Evolutionary conservation across 2,329 filamentous ascomycete species (phyloP).

Genomic region (Colletotrichum tropicicola): DNA sequence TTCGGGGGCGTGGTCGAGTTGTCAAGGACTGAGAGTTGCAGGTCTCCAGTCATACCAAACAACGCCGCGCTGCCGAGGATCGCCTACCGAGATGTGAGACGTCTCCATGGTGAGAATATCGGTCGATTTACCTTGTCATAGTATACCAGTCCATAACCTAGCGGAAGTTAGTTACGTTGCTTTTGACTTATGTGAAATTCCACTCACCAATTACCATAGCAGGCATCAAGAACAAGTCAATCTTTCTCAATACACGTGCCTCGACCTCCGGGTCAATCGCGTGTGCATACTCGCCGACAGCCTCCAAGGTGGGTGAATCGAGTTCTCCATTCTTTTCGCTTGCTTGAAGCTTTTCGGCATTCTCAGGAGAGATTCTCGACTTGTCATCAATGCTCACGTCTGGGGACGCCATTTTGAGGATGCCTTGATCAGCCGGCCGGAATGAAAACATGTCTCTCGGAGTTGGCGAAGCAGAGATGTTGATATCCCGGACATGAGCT

Average conservation of each 20-base stretch:
- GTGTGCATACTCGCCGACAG: neutral
- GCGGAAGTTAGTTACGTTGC: no score
- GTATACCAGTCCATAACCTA: constrained; percentile 72
- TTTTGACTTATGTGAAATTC: no score
- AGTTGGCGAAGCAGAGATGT: no score
- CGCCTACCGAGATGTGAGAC: constrained; percentile 45
- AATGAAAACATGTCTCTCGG: no score
- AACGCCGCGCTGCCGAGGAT: constrained; percentile 66
- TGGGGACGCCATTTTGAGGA: no score
- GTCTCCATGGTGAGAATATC: no score
- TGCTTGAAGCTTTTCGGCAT: no score
- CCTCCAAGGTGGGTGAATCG: neutral
- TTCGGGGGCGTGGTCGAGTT: constrained; percentile 48
- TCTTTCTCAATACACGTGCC: constrained; percentile 56
- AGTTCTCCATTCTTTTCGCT: no score
- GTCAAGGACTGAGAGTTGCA: constrained; percentile 53
- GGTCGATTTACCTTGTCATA: constrained; percentile 66
- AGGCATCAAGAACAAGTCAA: constrained; percentile 65
- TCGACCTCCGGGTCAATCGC: neutral
- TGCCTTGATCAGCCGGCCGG: no score
- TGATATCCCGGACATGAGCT: no score
- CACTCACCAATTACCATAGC: constrained; percentile 60
- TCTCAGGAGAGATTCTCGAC: no score
- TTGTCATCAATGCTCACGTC: no score
- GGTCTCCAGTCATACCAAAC: constrained; percentile 68